A percentile compares a stretch with the other conserved stretches of the same genome.
phyloP scores from a whole-genome alignment of 2,329 filamentous ascomycete species.

The Colletotrichum filicis region DNA sequence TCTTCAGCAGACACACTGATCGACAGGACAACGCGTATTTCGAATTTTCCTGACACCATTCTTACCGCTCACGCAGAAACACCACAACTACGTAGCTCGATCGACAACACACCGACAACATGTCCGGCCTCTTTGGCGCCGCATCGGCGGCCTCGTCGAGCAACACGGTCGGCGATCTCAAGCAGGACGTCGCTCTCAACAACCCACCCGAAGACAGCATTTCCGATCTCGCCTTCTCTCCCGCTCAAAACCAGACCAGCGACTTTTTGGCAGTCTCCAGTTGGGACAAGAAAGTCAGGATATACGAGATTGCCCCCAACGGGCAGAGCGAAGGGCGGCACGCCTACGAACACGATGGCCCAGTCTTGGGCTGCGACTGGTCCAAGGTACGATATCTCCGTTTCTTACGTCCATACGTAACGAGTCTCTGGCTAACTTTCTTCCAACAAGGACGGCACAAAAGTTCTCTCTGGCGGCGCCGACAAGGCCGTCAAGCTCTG shows the following conservation, averaged over 20 bases:
- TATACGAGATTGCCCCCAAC: slow-evolving; percentile 87
- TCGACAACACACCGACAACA: slow-evolving; percentile 45
- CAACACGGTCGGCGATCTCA: slow-evolving; percentile 89
- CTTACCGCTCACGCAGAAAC: neutral
- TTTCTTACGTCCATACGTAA: neutral
- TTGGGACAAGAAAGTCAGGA: slow-evolving; percentile 98
- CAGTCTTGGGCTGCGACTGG: slow-evolving; percentile 87
- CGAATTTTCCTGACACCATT: neutral
- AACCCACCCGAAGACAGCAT: slow-evolving; percentile 89
- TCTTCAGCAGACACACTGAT: too few species aligned
- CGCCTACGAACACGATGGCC: slow-evolving; percentile 85
- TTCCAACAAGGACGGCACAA: slow-evolving; percentile 80
- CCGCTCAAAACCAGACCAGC: slow-evolving; percentile 62
- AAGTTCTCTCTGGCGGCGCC: slow-evolving; percentile 86
- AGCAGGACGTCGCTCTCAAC: slow-evolving; percentile 83
- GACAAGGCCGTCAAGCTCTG: slow-evolving; percentile 92
- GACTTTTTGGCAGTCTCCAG: slow-evolving; percentile 91
- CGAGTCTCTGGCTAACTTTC: slow-evolving; percentile 26
- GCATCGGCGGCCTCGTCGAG: slow-evolving; percentile 63
- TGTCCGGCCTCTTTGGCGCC: slow-evolving; percentile 73
- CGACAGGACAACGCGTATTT: neutral
- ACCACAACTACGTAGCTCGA: neutral
- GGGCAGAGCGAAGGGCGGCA: slow-evolving; percentile 88
- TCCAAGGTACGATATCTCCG: slow-evolving; percentile 75
- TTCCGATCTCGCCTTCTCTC: slow-evolving; percentile 86